A percentile compares a stretch with the other conserved stretches of the same genome.
These are phyloP conservation scores for Emmonsia crescens DNA, from an alignment of 2,329 filamentous ascomycete genomes.

Conservation along the genomic window DNA sequence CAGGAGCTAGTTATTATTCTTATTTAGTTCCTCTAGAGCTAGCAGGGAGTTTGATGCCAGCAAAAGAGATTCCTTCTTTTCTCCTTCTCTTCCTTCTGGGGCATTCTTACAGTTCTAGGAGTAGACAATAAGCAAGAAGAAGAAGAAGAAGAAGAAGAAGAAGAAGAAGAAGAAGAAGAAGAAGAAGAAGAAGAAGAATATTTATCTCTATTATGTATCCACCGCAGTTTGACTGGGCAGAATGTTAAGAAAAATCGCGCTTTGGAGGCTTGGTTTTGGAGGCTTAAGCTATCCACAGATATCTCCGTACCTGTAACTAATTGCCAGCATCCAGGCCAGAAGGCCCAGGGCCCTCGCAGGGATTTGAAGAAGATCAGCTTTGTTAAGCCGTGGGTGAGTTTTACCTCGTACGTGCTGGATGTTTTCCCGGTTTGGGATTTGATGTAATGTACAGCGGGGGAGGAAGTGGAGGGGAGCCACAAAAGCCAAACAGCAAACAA, in stretches of 20 bases:
- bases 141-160: neutral
- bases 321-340: neutral
- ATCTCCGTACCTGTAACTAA: neutral
- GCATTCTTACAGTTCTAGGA: neutral
- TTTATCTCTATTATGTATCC: neutral
- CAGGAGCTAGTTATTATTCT: neutral
- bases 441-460: too few relatives aligned
- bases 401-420: neutral
- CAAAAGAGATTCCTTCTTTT: neutral
- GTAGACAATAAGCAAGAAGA: neutral
- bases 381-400: neutral
- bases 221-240: neutral
- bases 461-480: conserved; percentile 9
- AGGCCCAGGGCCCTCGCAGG: neutral
- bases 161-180: neutral
- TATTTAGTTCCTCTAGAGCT: neutral
- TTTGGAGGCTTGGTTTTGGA: neutral
- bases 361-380: neutral
- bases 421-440: too few relatives aligned
- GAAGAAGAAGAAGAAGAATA: neutral
- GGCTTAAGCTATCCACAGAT: too few relatives aligned
- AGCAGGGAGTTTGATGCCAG: neutral
- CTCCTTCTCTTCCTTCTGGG: neutral
- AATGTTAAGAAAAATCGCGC: neutral
- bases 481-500: neutral